Evolutionary conservation across 2,329 filamentous ascomycete genomes (phyloP).

Genomic region (Canariomyces notabilis): DNA sequence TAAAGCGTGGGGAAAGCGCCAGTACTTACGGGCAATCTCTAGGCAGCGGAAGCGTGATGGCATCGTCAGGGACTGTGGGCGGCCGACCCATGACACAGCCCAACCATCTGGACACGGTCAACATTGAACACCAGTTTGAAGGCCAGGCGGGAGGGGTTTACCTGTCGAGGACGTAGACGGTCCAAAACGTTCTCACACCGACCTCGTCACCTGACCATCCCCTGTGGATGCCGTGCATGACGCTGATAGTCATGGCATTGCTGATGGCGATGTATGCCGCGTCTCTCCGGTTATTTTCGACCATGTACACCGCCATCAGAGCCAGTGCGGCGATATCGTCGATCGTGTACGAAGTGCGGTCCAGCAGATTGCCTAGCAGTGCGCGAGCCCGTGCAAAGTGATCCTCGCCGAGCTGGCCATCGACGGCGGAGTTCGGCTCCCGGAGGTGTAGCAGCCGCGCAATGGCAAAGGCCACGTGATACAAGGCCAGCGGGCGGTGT

Average conservation of each 20-base stretch:
- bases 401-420: constrained; percentile 36
- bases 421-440: constrained; percentile 27
- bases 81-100: constrained; percentile 47
- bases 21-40: constrained; percentile 36
- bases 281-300: constrained; percentile 46
- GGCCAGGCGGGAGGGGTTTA: constrained; percentile 24
- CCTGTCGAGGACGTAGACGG: constrained; percentile 46
- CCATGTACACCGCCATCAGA: constrained; percentile 44
- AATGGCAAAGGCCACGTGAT: constrained; percentile 43
- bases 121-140: not conserved
- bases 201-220: constrained; percentile 39
- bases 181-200: constrained; percentile 47
- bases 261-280: constrained; percentile 44
- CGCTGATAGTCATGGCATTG: constrained; percentile 43
- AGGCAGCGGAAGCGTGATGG: constrained; percentile 40
- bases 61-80: constrained; percentile 42
- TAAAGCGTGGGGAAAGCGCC: not conserved
- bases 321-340: constrained; percentile 41
- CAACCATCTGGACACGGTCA: constrained; percentile 30
- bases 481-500: constrained; percentile 39
- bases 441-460: constrained; percentile 31
- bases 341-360: constrained; percentile 38
- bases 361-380: constrained; percentile 44
- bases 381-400: constrained; percentile 41
- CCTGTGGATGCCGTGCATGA: constrained; percentile 45